phyloP scores from a whole-genome alignment of 306 rosid genomes.

The Vigna angularis region DNA sequence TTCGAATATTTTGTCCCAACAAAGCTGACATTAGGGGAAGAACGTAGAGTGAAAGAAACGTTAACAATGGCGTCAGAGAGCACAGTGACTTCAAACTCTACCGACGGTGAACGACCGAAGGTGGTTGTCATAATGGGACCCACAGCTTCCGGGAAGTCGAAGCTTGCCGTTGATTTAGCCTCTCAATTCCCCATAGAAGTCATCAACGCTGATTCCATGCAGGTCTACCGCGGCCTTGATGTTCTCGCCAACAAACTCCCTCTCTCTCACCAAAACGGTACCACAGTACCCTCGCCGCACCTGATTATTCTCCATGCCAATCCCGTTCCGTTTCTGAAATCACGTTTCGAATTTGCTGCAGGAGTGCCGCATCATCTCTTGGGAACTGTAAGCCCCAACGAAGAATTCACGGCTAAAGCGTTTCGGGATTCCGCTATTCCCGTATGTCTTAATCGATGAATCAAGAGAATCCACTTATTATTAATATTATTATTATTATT shows the following conservation, averaged over 20 bases:
- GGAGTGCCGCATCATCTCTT: conserved; percentile 91
- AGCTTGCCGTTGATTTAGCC: conserved; percentile 80
- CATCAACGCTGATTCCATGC: conserved; percentile 95
- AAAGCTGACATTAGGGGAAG: background rate
- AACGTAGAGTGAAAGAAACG: conserved; percentile 3
- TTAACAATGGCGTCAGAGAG: conserved; percentile 37
- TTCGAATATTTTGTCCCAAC: background rate
- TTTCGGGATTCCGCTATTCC: conserved; percentile 85
- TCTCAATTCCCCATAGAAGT: conserved; percentile 78
- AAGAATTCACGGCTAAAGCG: conserved; percentile 82
- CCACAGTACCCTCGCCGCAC: background rate
- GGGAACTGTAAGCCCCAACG: conserved; percentile 69
- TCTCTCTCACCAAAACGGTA: conserved; percentile 69
- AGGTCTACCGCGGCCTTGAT: conserved; percentile 85
- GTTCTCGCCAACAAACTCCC: conserved; percentile 89
- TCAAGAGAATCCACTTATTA: background rate
- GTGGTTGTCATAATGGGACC: conserved; percentile 83
- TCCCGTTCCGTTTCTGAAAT: conserved; percentile 32
- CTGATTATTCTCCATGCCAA: background rate
- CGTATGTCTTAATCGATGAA: conserved; percentile 42
- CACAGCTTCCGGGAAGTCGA: conserved; percentile 88
- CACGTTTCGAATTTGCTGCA: conserved; percentile 35
- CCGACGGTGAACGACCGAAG: conserved; percentile 39
- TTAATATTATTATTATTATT: background rate
- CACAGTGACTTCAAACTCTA: conserved; percentile 49